These are phyloP conservation scores for Coprinopsis sp. DNA, from an alignment of 768 basidiomycete genomes.

Conservation along the genomic window DNA sequence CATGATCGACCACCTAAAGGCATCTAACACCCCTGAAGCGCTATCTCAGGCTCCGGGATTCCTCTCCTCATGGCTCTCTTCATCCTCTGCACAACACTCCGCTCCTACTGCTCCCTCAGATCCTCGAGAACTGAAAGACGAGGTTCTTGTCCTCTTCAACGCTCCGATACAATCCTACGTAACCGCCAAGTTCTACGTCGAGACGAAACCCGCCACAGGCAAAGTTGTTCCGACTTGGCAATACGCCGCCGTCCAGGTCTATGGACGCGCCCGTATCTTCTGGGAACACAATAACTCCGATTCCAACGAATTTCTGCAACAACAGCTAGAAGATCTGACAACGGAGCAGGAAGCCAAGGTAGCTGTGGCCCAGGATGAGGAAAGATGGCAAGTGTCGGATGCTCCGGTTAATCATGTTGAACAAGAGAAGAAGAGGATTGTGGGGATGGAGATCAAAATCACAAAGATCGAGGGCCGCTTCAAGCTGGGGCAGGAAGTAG, in stretches of 20 bases:
- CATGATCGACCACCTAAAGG: background rate
- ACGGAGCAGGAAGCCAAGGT: background rate
- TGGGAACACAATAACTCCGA: background rate
- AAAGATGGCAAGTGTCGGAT: background rate
- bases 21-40: too few species aligned
- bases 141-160: background rate
- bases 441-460: background rate
- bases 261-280: background rate
- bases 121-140: background rate
- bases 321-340: background rate
- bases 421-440: background rate
- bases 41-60: too few species aligned
- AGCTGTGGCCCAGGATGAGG: background rate
- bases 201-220: background rate
- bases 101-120: background rate
- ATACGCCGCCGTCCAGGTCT: background rate
- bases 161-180: background rate
- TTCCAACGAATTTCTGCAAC: background rate
- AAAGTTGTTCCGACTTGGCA: background rate
- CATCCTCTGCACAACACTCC: too few species aligned
- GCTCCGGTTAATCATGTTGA: background rate
- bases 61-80: too few species aligned
- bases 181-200: slow-evolving; percentile 1
- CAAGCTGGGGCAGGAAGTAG: background rate
- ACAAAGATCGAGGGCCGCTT: background rate